Percentiles rank a stretch among this genome's conserved stretches.
Conservation (phyloP, 257 asterid species). For the Jacaranda copaia region DNA sequence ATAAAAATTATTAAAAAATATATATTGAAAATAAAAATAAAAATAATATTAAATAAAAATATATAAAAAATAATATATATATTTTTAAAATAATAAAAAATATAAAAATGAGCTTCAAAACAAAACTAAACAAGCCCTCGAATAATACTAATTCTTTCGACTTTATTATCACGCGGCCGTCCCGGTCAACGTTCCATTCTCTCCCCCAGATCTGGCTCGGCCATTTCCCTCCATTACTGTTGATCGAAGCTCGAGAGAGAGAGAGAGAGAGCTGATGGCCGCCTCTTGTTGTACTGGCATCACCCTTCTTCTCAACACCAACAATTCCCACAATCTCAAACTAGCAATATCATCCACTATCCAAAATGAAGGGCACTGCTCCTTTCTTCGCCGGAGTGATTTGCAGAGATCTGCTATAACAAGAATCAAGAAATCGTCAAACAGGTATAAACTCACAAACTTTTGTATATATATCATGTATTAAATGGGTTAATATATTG, state of each 20-base stretch:
- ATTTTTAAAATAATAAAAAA: too few species aligned
- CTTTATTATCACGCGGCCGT: too few species aligned
- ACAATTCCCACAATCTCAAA: not conserved
- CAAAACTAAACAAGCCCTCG: too few species aligned
- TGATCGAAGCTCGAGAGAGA: too few species aligned
- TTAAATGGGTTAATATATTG: not conserved
- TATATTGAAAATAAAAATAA: too few species aligned
- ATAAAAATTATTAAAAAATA: too few species aligned
- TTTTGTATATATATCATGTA: not conserved
- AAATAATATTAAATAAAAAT: too few species aligned
- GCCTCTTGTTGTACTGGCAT: conserved; percentile 10
- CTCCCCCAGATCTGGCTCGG: not conserved
- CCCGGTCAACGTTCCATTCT: too few species aligned
- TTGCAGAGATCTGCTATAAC: conserved; percentile 3
- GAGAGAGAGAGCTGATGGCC: conserved; percentile 30
- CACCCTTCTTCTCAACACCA: conserved; percentile 9
- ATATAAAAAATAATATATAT: too few species aligned
- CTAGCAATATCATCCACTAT: not conserved
- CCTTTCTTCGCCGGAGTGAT: conserved; percentile 15
- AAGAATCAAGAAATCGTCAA: conserved; percentile 2
- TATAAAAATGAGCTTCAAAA: too few species aligned
- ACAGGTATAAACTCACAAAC: not conserved
- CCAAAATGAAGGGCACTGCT: not conserved
- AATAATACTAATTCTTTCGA: too few species aligned
- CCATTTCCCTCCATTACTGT: too few species aligned